A percentile compares a stretch with the other conserved stretches of the same genome.
phyloP scores from a whole-genome alignment of 768 basidiomycete species.

The Suillus plorans region DNA sequence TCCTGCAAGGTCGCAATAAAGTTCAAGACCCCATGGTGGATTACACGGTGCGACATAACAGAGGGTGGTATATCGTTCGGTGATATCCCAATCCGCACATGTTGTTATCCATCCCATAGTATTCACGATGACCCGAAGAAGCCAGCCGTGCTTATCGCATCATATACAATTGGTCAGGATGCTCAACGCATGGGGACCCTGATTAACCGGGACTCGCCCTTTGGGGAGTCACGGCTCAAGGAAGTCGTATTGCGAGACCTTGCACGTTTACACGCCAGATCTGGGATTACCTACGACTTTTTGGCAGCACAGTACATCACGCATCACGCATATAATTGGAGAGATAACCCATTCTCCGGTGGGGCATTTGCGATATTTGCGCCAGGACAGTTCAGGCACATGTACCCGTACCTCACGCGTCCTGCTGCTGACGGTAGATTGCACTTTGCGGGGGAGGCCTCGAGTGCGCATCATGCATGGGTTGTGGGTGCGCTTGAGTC shows the following conservation, averaged over 20 bases:
- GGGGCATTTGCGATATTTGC: not conserved
- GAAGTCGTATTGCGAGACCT: constrained; percentile 1
- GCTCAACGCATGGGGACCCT: not conserved
- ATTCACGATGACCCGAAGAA: not conserved
- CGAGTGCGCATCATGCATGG: constrained; percentile 1
- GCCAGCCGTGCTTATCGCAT: not conserved
- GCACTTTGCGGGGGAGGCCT: constrained; percentile 3
- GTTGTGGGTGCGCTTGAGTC: not conserved
- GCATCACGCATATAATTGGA: not conserved
- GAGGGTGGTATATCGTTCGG: not conserved
- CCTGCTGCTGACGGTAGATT: not conserved
- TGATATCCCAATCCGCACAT: not conserved
- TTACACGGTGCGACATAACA: not conserved
- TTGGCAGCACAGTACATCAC: not conserved
- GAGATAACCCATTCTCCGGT: not conserved
- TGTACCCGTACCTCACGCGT: not conserved
- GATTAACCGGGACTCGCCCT: not conserved
- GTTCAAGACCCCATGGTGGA: constrained; percentile 4
- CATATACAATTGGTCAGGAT: not conserved
- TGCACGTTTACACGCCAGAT: not conserved
- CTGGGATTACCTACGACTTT: constrained; percentile 1
- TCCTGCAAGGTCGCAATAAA: not conserved
- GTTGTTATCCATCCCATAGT: not conserved
- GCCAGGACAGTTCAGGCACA: not conserved
- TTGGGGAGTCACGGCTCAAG: not conserved